These are phyloP conservation scores for Aquilaria malaccensis DNA, from an alignment of 345 rosid genomes.

Conservation along the genomic window DNA sequence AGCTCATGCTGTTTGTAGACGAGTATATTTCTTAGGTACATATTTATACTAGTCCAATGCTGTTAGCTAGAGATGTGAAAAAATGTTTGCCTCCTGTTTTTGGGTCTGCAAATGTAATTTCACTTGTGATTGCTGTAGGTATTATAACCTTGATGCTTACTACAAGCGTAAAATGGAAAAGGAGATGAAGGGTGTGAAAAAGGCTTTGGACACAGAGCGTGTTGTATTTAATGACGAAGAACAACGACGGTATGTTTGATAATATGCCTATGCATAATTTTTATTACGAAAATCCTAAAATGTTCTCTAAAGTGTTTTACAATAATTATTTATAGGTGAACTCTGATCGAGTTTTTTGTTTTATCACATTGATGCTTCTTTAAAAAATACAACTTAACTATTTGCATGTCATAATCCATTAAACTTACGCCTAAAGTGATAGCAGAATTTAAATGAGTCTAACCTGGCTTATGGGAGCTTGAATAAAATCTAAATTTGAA, in stretches of 20 bases:
- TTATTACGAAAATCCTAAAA: no score
- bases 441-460: no score
- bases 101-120: neutral
- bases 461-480: no score
- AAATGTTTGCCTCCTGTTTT: neutral
- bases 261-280: no score
- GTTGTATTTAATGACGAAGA: conserved; percentile 94
- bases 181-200: conserved; percentile 59
- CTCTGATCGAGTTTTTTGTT: no score
- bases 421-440: no score
- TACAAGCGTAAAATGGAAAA: conserved; percentile 64
- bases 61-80: neutral
- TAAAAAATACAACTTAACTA: no score
- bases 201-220: conserved; percentile 55
- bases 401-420: no score
- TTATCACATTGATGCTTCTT: no score
- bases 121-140: conserved; percentile 37
- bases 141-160: conserved; percentile 86
- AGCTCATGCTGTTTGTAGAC: neutral
- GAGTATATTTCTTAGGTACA: neutral
- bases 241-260: conserved; percentile 59
- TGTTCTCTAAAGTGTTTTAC: no score
- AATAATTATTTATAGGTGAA: no score
- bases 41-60: neutral
- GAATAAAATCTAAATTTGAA: no score